Evolutionary conservation across 2,329 filamentous ascomycete genomes (phyloP).

Genomic region (Macroventuria anomochaeta): DNA sequence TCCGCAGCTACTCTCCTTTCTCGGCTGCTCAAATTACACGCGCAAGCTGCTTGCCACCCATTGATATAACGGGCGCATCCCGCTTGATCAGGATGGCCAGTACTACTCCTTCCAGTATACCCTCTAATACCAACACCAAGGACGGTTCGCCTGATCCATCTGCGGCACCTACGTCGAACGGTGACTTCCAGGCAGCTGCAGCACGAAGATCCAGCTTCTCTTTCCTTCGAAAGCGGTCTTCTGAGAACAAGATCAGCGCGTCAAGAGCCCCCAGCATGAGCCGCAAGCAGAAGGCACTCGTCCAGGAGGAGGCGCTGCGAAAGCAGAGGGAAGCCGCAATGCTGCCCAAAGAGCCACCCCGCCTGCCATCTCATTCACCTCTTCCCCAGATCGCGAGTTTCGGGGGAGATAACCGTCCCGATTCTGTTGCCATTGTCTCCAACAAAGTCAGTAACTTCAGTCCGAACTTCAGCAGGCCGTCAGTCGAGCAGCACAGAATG

Average conservation of each 20-base stretch:
- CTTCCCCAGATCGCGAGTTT: constrained; percentile 62
- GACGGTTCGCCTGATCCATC: constrained; percentile 41
- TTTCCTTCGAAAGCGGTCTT: constrained; percentile 18
- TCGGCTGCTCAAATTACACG: constrained; percentile 35
- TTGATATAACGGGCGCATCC: constrained; percentile 35
- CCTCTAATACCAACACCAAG: constrained; percentile 23
- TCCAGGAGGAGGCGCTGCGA: constrained; percentile 60
- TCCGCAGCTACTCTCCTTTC: constrained; percentile 29
- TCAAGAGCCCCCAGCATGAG: constrained; percentile 48
- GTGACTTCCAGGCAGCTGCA: constrained; percentile 17
- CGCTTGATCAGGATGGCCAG: constrained; percentile 37
- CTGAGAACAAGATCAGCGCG: constrained; percentile 14
- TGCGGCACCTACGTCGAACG: constrained; percentile 14
- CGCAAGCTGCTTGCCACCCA: constrained; percentile 20
- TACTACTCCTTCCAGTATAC: constrained; percentile 27
- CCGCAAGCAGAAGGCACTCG: constrained; percentile 63
- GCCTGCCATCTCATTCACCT: constrained; percentile 58
- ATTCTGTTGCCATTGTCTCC: constrained; percentile 68
- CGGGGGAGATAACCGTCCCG: constrained; percentile 68
- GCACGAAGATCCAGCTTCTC: constrained; percentile 18
- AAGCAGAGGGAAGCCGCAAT: constrained; percentile 62
- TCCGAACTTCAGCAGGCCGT: constrained; percentile 48
- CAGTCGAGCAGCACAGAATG: constrained; percentile 43
- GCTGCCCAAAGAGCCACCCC: constrained; percentile 66
- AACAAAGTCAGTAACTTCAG: constrained; percentile 56